phyloP scores from a whole-genome alignment of 1,284 basidiomycete genomes.

The Amylostereum areolatum region DNA sequence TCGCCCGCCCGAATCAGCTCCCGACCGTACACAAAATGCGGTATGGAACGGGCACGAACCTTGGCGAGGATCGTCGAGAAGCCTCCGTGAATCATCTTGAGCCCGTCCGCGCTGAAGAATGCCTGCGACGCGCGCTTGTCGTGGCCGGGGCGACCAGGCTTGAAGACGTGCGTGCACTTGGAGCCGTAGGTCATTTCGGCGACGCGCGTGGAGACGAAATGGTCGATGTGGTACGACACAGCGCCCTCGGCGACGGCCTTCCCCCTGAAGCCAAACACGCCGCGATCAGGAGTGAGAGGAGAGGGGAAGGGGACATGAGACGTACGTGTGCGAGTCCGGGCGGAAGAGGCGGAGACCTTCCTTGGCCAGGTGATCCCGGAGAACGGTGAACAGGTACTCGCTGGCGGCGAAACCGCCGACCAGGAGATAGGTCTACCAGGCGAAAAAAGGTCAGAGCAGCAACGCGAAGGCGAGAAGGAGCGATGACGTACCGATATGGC shows the following conservation, averaged over 20 bases:
- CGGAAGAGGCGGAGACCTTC: constrained; percentile 25
- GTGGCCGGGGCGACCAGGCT: background rate
- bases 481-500: background rate
- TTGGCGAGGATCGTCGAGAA: background rate
- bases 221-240: constrained; percentile 46
- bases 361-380: constrained; percentile 25
- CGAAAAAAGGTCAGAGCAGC: too few relatives aligned
- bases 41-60: too few relatives aligned
- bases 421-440: constrained; percentile 30
- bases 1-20: too few relatives aligned
- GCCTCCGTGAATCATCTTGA: background rate
- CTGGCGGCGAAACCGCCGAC: constrained; percentile 48
- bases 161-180: background rate
- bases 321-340: constrained; percentile 35
- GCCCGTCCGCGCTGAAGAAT: background rate
- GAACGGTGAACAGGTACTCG: constrained; percentile 37
- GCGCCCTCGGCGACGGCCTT: constrained; percentile 55
- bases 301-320: constrained; percentile 1
- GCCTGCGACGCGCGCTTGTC: background rate
- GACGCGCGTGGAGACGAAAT: constrained; percentile 39
- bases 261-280: constrained; percentile 29
- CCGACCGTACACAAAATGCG: too few relatives aligned
- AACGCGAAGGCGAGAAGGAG: constrained; percentile 4
- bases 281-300: background rate
- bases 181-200: constrained; percentile 34